Percentiles rank a stretch among this genome's conserved stretches.
These are phyloP conservation scores for Fusarium sp. DNA, from an alignment of 2,329 filamentous ascomycete genomes.

Conservation along the genomic window DNA sequence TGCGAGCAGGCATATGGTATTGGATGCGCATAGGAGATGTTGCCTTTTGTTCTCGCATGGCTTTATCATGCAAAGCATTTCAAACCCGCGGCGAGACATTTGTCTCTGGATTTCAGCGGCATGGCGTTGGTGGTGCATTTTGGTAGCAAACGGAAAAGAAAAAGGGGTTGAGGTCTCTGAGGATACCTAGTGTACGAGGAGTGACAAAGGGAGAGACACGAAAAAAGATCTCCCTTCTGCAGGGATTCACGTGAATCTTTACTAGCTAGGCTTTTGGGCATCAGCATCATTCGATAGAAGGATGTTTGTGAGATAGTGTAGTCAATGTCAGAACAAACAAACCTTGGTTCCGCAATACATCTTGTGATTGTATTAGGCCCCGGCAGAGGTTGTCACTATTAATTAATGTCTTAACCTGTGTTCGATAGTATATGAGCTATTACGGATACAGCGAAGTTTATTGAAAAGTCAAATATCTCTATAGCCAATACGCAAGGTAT, in stretches of 20 bases:
- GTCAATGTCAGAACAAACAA: constrained; percentile 18
- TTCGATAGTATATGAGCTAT: not conserved
- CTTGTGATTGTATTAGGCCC: not conserved
- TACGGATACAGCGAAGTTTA: not conserved
- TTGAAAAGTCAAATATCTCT: too few relatives aligned
- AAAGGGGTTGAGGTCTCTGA: constrained; percentile 4
- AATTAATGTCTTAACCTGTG: not conserved
- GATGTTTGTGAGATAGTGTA: constrained; percentile 20
- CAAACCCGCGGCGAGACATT: constrained; percentile 37
- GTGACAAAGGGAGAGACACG: not conserved
- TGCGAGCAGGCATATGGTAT: not conserved
- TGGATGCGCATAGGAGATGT: constrained; percentile 1
- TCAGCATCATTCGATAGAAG: not conserved
- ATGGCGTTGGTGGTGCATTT: constrained; percentile 44
- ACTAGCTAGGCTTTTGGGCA: not conserved
- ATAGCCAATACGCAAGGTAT: too few relatives aligned
- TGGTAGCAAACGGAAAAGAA: constrained; percentile 16
- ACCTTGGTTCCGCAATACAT: not conserved
- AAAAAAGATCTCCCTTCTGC: not conserved
- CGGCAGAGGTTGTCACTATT: too few relatives aligned
- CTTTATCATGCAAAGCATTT: constrained; percentile 29
- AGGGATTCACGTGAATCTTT: not conserved
- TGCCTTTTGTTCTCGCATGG: constrained; percentile 25
- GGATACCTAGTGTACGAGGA: not conserved
- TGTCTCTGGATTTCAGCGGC: constrained; percentile 40